These are phyloP conservation scores for Akanthomyces dipterigenus DNA, from an alignment of 2,329 filamentous ascomycete genomes.

Conservation along the genomic window DNA sequence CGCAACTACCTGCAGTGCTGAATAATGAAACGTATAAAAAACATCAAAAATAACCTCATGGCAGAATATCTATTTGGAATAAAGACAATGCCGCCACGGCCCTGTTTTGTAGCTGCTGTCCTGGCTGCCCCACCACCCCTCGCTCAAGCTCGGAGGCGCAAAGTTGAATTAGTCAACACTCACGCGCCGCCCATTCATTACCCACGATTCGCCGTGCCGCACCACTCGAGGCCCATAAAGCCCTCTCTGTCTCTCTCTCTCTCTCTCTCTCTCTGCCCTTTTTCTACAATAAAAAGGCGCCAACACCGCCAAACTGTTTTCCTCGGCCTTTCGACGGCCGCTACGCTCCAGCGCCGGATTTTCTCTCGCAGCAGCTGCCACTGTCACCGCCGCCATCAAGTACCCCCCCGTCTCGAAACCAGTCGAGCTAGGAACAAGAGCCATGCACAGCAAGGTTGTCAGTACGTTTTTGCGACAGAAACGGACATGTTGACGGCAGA, in stretches of 20 bases:
- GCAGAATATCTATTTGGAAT: background rate
- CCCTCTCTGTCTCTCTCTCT: too few relatives aligned
- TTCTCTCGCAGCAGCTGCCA: conserved; percentile 59
- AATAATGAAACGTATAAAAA: background rate
- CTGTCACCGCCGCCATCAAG: conserved; percentile 38
- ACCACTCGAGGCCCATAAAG: conserved; percentile 4
- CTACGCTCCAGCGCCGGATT: conserved; percentile 70
- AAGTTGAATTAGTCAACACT: conserved; percentile 10
- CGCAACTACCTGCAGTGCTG: background rate
- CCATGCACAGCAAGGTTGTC: conserved; percentile 90
- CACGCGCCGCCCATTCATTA: background rate
- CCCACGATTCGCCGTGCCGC: conserved; percentile 3
- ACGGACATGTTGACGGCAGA: background rate
- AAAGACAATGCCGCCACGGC: background rate
- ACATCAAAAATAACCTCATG: too few relatives aligned
- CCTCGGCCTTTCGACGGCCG: conserved; percentile 69
- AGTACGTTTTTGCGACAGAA: conserved; percentile 48
- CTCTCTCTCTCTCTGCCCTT: background rate
- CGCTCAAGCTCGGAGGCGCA: conserved; percentile 4
- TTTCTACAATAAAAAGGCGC: background rate
- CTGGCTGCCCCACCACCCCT: conserved; percentile 9
- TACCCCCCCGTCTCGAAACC: conserved; percentile 7
- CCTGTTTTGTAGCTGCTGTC: background rate
- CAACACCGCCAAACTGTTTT: conserved; percentile 79
- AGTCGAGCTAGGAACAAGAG: conserved; percentile 39